Evolutionary conservation across 1,284 basidiomycete species (phyloP), one percentile per base, ranked within the genome.

Genomic region (Agroathelia rolfsii): DNA sequence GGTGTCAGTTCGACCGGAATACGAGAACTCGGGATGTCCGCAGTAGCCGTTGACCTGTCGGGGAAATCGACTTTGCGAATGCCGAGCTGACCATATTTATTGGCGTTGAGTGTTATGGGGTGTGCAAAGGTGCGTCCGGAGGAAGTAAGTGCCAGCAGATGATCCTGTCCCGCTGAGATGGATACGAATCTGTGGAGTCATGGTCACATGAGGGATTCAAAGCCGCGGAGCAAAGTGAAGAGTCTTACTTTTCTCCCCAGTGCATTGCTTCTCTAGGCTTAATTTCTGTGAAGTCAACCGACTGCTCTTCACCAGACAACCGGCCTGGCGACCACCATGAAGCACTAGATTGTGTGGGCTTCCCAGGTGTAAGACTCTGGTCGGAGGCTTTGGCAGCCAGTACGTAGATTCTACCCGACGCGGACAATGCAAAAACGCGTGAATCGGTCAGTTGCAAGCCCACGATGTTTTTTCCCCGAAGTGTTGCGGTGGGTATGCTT

Each of bases 31-130:
- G 36, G 41, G 33, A 43, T 42, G 24, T 36, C 39, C 14, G 52
- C 44, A 23, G 38, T 35, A 28, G 51, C 40, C 17, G 59, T 58
- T 30, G 59, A 55, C 8, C 66, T 50, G 16, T 47, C 40, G 13
- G 52, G 62, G 27, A 81, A 61, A 40, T 69, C 62, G 41, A 80
- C 66, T 44, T 69, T 79, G 45, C 64, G 74, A 49, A 77, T 70
- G 9, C 89, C 90, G 8, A 96, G 75, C 56, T 96, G 93, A 1
- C 88, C 86, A 52, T 80, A 75, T 1, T 68, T 61, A 57, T 97
- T 96, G n/a, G 80, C 90, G 6, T 71, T 58, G 34, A 75, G 71
- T 40, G 75, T 75, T 28, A 88, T 66, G 0, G 92, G 85, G 40
- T 87, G 76, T 0, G 78, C 73, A 50, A 87, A 93, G 2, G 83